A percentile compares a stretch with the other conserved stretches of the same genome.
Conservation (phyloP, 495 filamentous ascomycete species). For the Podospora appendiculata region DNA sequence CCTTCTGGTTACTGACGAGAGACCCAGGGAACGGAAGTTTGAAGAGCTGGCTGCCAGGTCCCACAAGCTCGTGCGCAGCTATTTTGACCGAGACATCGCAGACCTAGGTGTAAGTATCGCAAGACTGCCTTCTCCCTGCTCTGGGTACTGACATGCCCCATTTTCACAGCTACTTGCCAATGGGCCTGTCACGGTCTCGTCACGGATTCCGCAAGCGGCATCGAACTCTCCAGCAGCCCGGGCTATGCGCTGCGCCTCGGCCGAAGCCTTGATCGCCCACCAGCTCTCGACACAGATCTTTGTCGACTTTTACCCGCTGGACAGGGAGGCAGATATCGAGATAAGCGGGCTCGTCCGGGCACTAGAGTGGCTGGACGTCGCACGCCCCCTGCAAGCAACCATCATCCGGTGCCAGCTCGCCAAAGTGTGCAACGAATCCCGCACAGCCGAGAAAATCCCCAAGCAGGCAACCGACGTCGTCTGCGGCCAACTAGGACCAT, state of each 20-base stretch:
- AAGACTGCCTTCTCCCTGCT: neutral
- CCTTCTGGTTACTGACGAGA: neutral
- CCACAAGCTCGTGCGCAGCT: neutral
- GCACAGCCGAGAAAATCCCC: neutral
- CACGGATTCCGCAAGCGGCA: conserved; percentile 3
- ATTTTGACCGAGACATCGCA: neutral
- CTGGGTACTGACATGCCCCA: neutral
- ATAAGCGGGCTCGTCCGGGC: neutral
- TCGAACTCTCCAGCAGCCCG: conserved; percentile 2
- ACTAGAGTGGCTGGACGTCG: neutral
- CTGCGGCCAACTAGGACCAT: neutral
- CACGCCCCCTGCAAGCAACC: conserved; percentile 1
- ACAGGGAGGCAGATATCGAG: neutral
- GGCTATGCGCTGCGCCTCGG: conserved; percentile 1
- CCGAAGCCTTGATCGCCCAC: conserved; percentile 3
- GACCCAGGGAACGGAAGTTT: neutral
- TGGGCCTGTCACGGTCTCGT: neutral
- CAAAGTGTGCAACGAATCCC: neutral
- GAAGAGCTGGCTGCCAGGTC: neutral
- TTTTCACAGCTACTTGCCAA: neutral
- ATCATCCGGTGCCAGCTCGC: conserved; percentile 6
- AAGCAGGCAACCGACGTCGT: neutral
- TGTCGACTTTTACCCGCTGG: neutral
- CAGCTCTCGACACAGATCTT: conserved; percentile 1
- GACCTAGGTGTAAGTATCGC: neutral